A percentile compares a stretch with the other conserved stretches of the same genome.
These are phyloP conservation scores for Shiraia sp. DNA, from an alignment of 2,329 filamentous ascomycete species.

Conservation along the genomic window DNA sequence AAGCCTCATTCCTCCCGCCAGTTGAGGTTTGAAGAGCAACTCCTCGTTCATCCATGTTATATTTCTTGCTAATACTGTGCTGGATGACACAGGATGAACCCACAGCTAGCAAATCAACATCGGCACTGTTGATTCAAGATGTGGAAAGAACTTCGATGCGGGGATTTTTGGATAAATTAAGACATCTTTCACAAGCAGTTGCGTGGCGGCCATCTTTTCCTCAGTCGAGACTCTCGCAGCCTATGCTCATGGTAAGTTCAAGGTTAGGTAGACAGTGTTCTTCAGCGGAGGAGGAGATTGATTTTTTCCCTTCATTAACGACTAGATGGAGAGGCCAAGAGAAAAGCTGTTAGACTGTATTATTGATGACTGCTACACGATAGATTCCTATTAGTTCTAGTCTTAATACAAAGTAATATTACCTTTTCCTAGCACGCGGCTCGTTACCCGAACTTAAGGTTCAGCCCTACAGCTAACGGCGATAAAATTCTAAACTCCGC, in stretches of 20 bases:
- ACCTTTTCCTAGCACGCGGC: too few relatives aligned
- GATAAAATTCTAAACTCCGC: constrained; percentile 13
- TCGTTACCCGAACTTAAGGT: too few relatives aligned
- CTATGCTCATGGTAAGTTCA: constrained; percentile 2
- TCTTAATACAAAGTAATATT: too few relatives aligned
- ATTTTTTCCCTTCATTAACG: neutral
- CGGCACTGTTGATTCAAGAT: constrained; percentile 1
- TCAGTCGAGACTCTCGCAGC: neutral
- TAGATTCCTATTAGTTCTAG: too few relatives aligned
- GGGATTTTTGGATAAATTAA: constrained; percentile 1
- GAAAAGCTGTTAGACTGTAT: neutral
- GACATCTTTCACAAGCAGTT: neutral
- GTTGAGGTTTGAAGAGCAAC: constrained; percentile 4
- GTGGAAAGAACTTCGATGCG: constrained; percentile 3
- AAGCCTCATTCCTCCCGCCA: constrained; percentile 16
- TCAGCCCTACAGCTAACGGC: too few relatives aligned
- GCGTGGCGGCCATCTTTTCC: neutral
- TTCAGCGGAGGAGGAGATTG: neutral
- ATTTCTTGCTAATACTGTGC: too few relatives aligned
- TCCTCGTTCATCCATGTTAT: neutral
- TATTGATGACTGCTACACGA: neutral
- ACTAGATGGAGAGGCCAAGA: neutral
- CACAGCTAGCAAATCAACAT: neutral
- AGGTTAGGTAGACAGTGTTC: constrained; percentile 2
- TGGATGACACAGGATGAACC: neutral